phyloP scores from a whole-genome alignment of 106 monocot genomes.

The Xerophyta viscosa region DNA sequence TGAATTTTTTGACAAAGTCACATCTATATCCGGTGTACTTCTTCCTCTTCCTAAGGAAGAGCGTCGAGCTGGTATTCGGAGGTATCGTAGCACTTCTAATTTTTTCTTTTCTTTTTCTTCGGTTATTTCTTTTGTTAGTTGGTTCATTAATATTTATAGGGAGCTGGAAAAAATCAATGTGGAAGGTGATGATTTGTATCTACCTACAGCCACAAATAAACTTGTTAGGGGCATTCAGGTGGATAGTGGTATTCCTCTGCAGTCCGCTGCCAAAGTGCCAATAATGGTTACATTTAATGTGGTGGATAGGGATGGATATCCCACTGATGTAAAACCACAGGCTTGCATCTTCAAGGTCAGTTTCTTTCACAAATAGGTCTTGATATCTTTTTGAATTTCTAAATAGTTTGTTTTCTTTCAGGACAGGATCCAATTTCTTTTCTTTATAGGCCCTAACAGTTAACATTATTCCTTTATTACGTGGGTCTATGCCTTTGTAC shows the following conservation, averaged over 20 bases:
- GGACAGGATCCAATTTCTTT: too few relatives aligned
- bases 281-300: slow-evolving; percentile 99
- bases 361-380: not conserved
- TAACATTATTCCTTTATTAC: too few relatives aligned
- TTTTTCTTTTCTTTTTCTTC: too few relatives aligned
- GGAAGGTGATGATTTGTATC: slow-evolving; percentile 80
- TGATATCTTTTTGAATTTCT: too few relatives aligned
- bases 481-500: too few relatives aligned
- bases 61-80: slow-evolving; percentile 80
- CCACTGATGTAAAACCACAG: slow-evolving; percentile 71
- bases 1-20: slow-evolving; percentile 93
- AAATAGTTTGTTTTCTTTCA: too few relatives aligned
- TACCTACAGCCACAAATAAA: slow-evolving; percentile 91
- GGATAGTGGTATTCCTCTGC: slow-evolving; percentile 97
- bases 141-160: slow-evolving; percentile 22
- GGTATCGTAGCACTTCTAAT: slow-evolving; percentile 20
- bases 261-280: slow-evolving; percentile 99
- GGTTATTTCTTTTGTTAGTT: too few relatives aligned
- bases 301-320: slow-evolving; percentile 77
- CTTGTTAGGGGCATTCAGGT: slow-evolving; percentile 80
- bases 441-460: too few relatives aligned
- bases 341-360: slow-evolving; percentile 97
- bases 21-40: slow-evolving; percentile 94
- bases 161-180: slow-evolving; percentile 82
- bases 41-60: slow-evolving; percentile 96